Percentiles rank a stretch among this genome's conserved stretches.
phyloP scores from a whole-genome alignment of 306 rosid genomes.

The Castanea crenata region DNA sequence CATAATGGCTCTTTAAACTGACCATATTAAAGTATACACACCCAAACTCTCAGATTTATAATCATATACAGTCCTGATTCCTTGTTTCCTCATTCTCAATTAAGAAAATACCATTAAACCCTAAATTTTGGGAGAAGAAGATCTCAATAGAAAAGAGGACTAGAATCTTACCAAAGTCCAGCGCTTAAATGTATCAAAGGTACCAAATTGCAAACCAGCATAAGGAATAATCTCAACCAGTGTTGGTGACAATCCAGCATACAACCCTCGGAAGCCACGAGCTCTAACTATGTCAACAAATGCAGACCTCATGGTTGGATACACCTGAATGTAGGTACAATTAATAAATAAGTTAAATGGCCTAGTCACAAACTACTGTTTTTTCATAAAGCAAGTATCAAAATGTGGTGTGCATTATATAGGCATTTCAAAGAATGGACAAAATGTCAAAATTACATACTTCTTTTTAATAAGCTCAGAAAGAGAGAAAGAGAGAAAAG shows the following conservation, averaged over 20 bases:
- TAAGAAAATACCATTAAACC: neutral
- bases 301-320: slow-evolving; percentile 95
- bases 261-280: slow-evolving; percentile 78
- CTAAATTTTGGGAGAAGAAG: neutral
- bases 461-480: neutral
- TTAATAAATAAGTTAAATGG: slow-evolving; percentile 15
- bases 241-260: slow-evolving; percentile 88
- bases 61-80: neutral
- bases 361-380: neutral
- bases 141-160: slow-evolving; percentile 9
- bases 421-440: neutral
- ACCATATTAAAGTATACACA: neutral
- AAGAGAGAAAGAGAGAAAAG: neutral
- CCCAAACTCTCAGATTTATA: neutral
- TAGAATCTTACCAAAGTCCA: slow-evolving; percentile 69
- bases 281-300: slow-evolving; percentile 53
- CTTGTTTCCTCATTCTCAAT: neutral
- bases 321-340: slow-evolving; percentile 48
- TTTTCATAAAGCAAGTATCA: slow-evolving; percentile 12
- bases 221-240: slow-evolving; percentile 96
- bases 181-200: slow-evolving; percentile 88
- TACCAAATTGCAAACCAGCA: slow-evolving; percentile 95
- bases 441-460: neutral
- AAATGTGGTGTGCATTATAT: neutral
- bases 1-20: neutral